A percentile compares a stretch with the other conserved stretches of the same genome.
phyloP scores from a whole-genome alignment of 441 rosid genomes.

The Omphalea diandra region DNA sequence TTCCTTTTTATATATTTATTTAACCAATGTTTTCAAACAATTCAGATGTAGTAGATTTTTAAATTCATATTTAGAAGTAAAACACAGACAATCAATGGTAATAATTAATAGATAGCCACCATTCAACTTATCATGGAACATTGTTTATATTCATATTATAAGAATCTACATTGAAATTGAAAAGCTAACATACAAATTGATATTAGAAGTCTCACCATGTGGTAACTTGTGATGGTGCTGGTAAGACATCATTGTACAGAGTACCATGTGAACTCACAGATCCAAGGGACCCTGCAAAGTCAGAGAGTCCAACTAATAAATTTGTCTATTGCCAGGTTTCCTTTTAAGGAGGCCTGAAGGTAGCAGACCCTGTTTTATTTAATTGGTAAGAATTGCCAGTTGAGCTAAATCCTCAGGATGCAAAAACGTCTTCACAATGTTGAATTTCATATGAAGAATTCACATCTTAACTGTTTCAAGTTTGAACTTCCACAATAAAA shows the following conservation, averaged over 20 bases:
- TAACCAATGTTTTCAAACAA: not conserved
- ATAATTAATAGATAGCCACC: not conserved
- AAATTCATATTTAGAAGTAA: not conserved
- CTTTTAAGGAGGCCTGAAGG: too few relatives aligned
- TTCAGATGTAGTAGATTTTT: not conserved
- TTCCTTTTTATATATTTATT: not conserved
- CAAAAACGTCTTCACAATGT: too few relatives aligned
- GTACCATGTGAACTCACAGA: constrained; percentile 70
- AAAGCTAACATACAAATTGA: not conserved
- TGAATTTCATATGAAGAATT: too few relatives aligned
- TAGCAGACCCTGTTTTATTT: too few relatives aligned
- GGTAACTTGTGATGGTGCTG: constrained; percentile 41
- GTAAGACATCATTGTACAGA: constrained; percentile 44
- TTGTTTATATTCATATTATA: not conserved
- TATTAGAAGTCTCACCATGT: constrained; percentile 59
- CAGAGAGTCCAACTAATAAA: constrained; percentile 12
- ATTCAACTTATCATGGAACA: not conserved
- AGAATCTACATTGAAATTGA: not conserved
- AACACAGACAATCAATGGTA: not conserved
- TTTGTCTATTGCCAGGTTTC: not conserved
- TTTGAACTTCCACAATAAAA: not conserved
- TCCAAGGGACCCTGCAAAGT: constrained; percentile 74
- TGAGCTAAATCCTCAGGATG: too few relatives aligned
- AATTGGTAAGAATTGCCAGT: too few relatives aligned
- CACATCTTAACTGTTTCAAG: too few relatives aligned